Evolutionary conservation across 2,329 filamentous ascomycete genomes (phyloP), one percentile per base, ranked within the genome.

Genomic region (Aspergillus tamarii): DNA sequence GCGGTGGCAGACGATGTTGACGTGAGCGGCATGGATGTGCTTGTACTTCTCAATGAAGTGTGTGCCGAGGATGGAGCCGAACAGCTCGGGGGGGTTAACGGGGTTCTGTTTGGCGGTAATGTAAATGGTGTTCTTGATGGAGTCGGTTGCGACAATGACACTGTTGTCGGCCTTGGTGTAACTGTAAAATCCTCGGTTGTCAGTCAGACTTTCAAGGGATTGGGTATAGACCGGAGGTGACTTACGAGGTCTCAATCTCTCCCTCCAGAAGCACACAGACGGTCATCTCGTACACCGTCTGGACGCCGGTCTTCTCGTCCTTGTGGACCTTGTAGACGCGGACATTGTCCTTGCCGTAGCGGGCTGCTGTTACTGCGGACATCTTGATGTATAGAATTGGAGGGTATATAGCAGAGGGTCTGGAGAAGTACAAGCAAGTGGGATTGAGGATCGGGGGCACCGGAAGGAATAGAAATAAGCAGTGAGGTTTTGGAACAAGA

Each of bases 121-220:
- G 84, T 95, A 97, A 76, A 92, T 89, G 72, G 91, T 98, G 82
- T 99, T 97, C 84, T 99, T 99, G 83, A 98, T 96, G 30, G 93
- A 94, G 81, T 99, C 95, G 65, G 95, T 99, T 67, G 95, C 93
- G 65, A 99, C 94, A 64, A 99, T 88, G 69, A 96, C 92, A 73
- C 90, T 91, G 85, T 99, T 99, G 84, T 99, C 94, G 72, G 93
- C 94, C 75, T 87, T 80, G 66, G 94, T 99, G 85, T 97, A 99
- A 68, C 92, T 96, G 65, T 64, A 30, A 32, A 30, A 32, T n/a
- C n/a, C 54, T 43, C 28, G 43, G 32, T 61, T 56, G 32, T 63
- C 43, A 58, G 34, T 12, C 34, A 14, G 46, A 21, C 55, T 14
- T 23, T 23, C 41, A 9, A 32, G 32, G 48, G 21, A 16, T 36